Percentiles rank a stretch among this genome's conserved stretches.
Conservation (phyloP, 2,329 filamentous ascomycete species). For the Pyrenophora seminiperda region DNA sequence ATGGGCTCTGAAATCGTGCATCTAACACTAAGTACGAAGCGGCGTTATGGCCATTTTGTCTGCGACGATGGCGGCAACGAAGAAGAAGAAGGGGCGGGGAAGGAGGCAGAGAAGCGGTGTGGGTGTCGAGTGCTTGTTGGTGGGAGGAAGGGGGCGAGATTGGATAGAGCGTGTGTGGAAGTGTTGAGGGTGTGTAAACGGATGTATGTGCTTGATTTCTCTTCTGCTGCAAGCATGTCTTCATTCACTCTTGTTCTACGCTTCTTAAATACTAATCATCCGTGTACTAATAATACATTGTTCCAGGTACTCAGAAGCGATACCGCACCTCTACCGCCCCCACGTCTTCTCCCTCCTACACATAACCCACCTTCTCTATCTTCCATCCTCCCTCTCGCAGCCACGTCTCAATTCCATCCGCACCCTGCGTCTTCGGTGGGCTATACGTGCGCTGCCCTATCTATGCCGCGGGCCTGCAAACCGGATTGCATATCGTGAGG, state of each 20-base stretch:
- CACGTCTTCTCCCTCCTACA: conserved; percentile 45
- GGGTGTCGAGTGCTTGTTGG: conserved; percentile 39
- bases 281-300: neutral
- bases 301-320: conserved; percentile 40
- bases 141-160: conserved; percentile 23
- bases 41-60: conserved; percentile 40
- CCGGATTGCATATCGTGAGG: conserved; percentile 41
- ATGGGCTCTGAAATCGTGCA: conserved; percentile 39
- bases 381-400: conserved; percentile 35
- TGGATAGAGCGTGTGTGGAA: conserved; percentile 17
- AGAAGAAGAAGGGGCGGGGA: neutral
- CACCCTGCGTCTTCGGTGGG: conserved; percentile 39
- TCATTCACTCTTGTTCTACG: too few relatives aligned
- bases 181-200: conserved; percentile 35
- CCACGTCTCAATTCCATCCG: conserved; percentile 36
- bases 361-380: conserved; percentile 41
- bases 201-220: conserved; percentile 28
- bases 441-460: conserved; percentile 43
- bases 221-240: neutral
- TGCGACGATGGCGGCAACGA: conserved; percentile 30
- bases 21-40: conserved; percentile 38
- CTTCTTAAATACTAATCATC: too few relatives aligned
- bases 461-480: conserved; percentile 29
- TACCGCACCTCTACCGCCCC: conserved; percentile 35
- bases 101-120: conserved; percentile 24